Percentiles rank a stretch among this genome's conserved stretches.
phyloP scores from a whole-genome alignment of 2,329 filamentous ascomycete genomes.

The Taxawa tesnikishii region DNA sequence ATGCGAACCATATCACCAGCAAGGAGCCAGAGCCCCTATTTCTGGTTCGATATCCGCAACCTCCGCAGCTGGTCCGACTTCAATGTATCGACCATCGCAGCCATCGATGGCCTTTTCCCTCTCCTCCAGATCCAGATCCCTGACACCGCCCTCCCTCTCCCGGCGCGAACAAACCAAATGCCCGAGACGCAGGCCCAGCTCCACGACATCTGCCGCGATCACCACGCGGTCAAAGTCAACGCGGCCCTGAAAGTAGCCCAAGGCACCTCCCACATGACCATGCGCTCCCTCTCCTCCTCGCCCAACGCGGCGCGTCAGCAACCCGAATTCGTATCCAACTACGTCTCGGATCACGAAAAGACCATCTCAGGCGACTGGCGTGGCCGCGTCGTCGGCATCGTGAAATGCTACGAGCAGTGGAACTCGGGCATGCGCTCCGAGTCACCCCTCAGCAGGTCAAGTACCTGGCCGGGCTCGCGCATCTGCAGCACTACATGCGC shows the following conservation, averaged over 20 bases:
- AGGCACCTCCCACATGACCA: constrained; percentile 46
- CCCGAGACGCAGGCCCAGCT: constrained; percentile 64
- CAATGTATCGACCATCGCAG: constrained; percentile 57
- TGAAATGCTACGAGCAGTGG: constrained; percentile 87
- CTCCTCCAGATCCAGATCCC: constrained; percentile 50
- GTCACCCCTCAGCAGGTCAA: constrained; percentile 67
- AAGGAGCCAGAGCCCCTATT: constrained; percentile 64
- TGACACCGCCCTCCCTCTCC: constrained; percentile 50
- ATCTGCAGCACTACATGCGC: constrained; percentile 84
- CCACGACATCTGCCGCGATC: constrained; percentile 60
- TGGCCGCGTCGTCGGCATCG: constrained; percentile 65
- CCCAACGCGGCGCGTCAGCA: constrained; percentile 37
- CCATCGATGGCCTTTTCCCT: constrained; percentile 58
- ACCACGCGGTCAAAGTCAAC: constrained; percentile 81
- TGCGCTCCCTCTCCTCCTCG: constrained; percentile 28
- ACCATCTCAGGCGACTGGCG: constrained; percentile 33
- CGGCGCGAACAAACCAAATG: constrained; percentile 43
- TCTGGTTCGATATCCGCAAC: constrained; percentile 94
- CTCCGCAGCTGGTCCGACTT: constrained; percentile 75
- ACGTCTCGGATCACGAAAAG: constrained; percentile 39
- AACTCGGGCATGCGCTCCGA: constrained; percentile 89
- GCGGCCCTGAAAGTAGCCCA: constrained; percentile 68
- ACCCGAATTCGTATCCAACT: constrained; percentile 54
- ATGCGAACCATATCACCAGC: constrained; percentile 58
- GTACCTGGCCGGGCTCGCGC: constrained; percentile 76